Conservation (phyloP, 192 early-diverging fungal genomes). For the Linnemannia elongata region DNA sequence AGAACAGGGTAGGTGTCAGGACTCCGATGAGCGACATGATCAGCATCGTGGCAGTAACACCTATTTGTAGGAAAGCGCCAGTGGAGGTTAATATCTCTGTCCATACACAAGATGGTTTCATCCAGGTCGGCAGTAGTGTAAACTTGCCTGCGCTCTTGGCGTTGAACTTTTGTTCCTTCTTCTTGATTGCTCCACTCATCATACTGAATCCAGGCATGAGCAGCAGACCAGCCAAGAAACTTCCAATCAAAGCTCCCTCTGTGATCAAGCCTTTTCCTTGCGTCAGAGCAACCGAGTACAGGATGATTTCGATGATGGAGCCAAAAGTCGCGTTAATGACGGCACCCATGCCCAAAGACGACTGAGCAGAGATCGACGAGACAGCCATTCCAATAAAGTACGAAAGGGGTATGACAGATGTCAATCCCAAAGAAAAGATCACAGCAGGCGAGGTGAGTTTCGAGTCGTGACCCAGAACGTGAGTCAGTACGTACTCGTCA, state of each 20-base stretch:
- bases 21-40: constrained; percentile 94
- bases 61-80: constrained; percentile 24
- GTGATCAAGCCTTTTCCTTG: constrained; percentile 90
- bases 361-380: constrained; percentile 96
- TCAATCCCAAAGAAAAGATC: constrained; percentile 78
- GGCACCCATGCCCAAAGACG: constrained; percentile 90
- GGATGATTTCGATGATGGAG: constrained; percentile 94
- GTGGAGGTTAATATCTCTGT: not conserved
- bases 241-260: constrained; percentile 94
- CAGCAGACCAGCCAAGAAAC: constrained; percentile 89
- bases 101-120: too few species aligned
- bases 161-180: constrained; percentile 96
- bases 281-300: constrained; percentile 91
- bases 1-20: constrained; percentile 95
- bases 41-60: constrained; percentile 95
- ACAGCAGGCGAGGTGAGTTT: constrained; percentile 71
- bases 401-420: constrained; percentile 90
- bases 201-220: constrained; percentile 95
- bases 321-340: constrained; percentile 99
- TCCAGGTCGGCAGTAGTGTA: not conserved
- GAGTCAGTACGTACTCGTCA: constrained; percentile 80
- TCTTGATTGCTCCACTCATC: constrained; percentile 91
- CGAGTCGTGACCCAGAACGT: constrained; percentile 54
- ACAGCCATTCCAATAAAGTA: constrained; percentile 99
- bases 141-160: constrained; percentile 85